These are phyloP conservation scores for Bremia lactucae DNA, from an alignment of 352 stramenopile species.

Conservation along the genomic window DNA sequence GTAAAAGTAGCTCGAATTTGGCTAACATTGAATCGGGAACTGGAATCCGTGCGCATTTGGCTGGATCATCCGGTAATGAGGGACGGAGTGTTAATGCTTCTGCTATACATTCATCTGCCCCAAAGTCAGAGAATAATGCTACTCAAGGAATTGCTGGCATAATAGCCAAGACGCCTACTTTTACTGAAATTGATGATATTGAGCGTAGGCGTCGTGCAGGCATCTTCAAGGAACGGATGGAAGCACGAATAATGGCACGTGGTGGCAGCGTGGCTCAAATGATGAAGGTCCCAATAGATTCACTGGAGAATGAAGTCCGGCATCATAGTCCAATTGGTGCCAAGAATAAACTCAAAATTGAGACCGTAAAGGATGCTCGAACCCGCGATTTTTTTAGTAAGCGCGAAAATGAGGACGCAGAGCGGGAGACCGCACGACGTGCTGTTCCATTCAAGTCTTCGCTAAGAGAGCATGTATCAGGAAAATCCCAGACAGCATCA, in stretches of 20 bases:
- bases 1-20: constrained; percentile 11
- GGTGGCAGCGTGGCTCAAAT: constrained; percentile 27
- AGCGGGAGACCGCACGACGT: constrained; percentile 28
- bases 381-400: constrained; percentile 45
- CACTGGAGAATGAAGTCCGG: constrained; percentile 10
- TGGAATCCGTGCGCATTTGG: no score
- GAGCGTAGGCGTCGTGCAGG: constrained; percentile 30
- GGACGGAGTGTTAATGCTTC: constrained; percentile 7
- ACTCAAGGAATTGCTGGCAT: constrained; percentile 12
- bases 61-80: no score
- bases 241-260: constrained; percentile 28
- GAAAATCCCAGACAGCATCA: constrained; percentile 11
- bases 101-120: constrained; percentile 7
- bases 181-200: constrained; percentile 18
- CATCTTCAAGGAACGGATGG: constrained; percentile 30
- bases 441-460: constrained; percentile 44
- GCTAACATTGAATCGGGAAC: no score
- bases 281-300: constrained; percentile 19
- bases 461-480: constrained; percentile 10
- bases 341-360: constrained; percentile 10
- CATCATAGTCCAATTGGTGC: constrained; percentile 1
- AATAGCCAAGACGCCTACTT: constrained; percentile 1
- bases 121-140: constrained; percentile 11
- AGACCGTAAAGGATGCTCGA: constrained; percentile 34
- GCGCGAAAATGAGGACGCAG: constrained; percentile 41